Percentiles rank a stretch among this genome's conserved stretches.
Conservation (phyloP, 1,284 basidiomycete genomes). For the Papiliotrema nemorosa region DNA sequence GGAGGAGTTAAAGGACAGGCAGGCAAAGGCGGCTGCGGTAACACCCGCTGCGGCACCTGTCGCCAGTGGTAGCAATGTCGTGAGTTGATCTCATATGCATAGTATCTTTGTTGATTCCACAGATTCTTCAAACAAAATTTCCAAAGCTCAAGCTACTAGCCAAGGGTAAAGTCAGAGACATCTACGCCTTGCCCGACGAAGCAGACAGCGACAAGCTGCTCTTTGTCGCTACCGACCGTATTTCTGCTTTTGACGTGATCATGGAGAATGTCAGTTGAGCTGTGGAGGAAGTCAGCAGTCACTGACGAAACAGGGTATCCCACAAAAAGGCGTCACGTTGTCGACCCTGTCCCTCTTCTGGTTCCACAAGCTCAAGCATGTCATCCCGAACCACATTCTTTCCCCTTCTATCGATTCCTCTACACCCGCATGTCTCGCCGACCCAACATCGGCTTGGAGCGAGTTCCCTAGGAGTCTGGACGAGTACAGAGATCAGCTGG, state of each 20-base stretch:
- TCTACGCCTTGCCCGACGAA: slow-evolving; percentile 66
- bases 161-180: slow-evolving; percentile 88
- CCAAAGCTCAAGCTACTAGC: slow-evolving; percentile 63
- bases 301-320: slow-evolving; percentile 69
- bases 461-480: slow-evolving; percentile 66
- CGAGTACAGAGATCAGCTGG: slow-evolving; percentile 61
- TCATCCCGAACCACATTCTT: slow-evolving; percentile 85
- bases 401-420: slow-evolving; percentile 52
- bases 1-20: slow-evolving; percentile 14
- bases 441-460: slow-evolving; percentile 58
- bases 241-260: slow-evolving; percentile 95
- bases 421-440: slow-evolving; percentile 18
- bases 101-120: background rate
- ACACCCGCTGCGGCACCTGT: background rate
- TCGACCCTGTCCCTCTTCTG: slow-evolving; percentile 91
- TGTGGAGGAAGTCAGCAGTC: too few species aligned
- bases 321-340: slow-evolving; percentile 86
- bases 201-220: slow-evolving; percentile 62
- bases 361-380: slow-evolving; percentile 75
- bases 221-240: slow-evolving; percentile 93
- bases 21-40: slow-evolving; percentile 14
- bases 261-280: slow-evolving; percentile 76
- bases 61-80: too few species aligned
- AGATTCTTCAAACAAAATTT: slow-evolving; percentile 47
- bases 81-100: background rate